A percentile compares a stretch with the other conserved stretches of the same genome.
phyloP scores from a whole-genome alignment of 805 yeast species.

The Candida tammaniensis region DNA sequence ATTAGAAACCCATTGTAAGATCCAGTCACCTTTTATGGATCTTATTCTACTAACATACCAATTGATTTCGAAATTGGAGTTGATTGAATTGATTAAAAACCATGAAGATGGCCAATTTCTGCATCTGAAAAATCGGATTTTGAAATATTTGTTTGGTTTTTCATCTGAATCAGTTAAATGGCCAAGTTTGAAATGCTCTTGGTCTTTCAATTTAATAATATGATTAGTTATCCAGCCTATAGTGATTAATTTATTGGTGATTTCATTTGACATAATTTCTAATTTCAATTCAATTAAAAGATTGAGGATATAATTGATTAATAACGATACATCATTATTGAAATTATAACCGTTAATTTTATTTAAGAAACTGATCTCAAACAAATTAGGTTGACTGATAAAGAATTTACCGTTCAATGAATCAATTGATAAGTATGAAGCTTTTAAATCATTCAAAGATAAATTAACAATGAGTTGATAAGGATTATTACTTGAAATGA shows the following conservation, averaged over 20 bases:
- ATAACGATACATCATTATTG: conserved; percentile 25
- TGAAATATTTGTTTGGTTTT: conserved; percentile 7
- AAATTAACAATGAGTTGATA: conserved; percentile 34
- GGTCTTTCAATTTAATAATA: conserved; percentile 46
- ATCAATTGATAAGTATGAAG: conserved; percentile 36
- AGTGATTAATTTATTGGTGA: conserved; percentile 55
- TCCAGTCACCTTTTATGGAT: conserved; percentile 53
- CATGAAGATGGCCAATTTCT: conserved; percentile 57
- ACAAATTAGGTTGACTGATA: conserved; percentile 37
- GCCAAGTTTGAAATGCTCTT: conserved; percentile 32
- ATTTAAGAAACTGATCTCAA: conserved; percentile 30
- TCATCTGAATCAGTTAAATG: background rate
- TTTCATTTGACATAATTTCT: conserved; percentile 48
- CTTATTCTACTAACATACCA: conserved; percentile 56
- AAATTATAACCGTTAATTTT: conserved; percentile 27
- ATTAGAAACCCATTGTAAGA: conserved; percentile 43
- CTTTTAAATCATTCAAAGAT: conserved; percentile 28
- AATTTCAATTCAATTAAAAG: conserved; percentile 46
- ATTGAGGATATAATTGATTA: conserved; percentile 29
- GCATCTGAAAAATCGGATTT: conserved; percentile 42
- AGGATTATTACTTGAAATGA: conserved; percentile 14
- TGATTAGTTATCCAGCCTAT: conserved; percentile 69
- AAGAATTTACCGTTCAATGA: conserved; percentile 40
- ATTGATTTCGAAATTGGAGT: conserved; percentile 31
- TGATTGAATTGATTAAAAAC: conserved; percentile 46